These are phyloP conservation scores for Pyrenochaeta sp. DNA, from an alignment of 2,329 filamentous ascomycete genomes.

Conservation along the genomic window DNA sequence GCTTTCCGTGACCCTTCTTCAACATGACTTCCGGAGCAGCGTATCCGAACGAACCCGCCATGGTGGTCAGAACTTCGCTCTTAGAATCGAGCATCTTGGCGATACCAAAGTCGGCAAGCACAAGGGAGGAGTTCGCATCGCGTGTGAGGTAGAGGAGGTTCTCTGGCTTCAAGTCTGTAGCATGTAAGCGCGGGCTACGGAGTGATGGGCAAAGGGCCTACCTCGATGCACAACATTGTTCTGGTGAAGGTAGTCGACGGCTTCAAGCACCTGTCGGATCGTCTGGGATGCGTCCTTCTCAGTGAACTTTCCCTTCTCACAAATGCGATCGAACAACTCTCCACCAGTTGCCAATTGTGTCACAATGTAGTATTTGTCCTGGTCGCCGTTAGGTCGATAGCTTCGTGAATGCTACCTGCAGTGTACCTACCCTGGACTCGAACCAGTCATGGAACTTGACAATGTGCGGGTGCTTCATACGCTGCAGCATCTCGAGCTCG, in stretches of 20 bases:
- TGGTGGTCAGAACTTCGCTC: constrained; percentile 92
- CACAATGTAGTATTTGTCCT: constrained; percentile 99
- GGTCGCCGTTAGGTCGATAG: constrained; percentile 25
- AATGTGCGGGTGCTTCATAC: constrained; percentile 91
- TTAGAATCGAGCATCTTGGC: constrained; percentile 95
- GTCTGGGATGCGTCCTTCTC: constrained; percentile 97
- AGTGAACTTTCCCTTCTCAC: constrained; percentile 96
- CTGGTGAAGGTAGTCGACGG: constrained; percentile 92
- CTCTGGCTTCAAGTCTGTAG: constrained; percentile 91
- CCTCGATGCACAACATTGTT: constrained; percentile 97
- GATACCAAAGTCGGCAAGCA: constrained; percentile 97
- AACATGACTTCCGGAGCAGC: constrained; percentile 98
- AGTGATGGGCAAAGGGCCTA: constrained; percentile 49
- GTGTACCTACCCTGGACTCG: constrained; percentile 80
- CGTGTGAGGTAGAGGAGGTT: constrained; percentile 93
- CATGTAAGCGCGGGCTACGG: constrained; percentile 25
- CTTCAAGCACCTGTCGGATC: constrained; percentile 90
- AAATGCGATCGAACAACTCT: constrained; percentile 97
- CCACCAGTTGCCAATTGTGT: constrained; percentile 95
- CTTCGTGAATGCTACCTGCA: not conserved
- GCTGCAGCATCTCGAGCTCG: constrained; percentile 92
- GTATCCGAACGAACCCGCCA: constrained; percentile 98
- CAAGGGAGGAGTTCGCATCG: constrained; percentile 80
- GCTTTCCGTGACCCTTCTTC: constrained; percentile 96
- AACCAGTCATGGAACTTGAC: constrained; percentile 99